Percentiles rank a stretch among this genome's conserved stretches.
Conservation (phyloP, 108 stramenopile genomes). For the Thalassiosira profunda region DNA sequence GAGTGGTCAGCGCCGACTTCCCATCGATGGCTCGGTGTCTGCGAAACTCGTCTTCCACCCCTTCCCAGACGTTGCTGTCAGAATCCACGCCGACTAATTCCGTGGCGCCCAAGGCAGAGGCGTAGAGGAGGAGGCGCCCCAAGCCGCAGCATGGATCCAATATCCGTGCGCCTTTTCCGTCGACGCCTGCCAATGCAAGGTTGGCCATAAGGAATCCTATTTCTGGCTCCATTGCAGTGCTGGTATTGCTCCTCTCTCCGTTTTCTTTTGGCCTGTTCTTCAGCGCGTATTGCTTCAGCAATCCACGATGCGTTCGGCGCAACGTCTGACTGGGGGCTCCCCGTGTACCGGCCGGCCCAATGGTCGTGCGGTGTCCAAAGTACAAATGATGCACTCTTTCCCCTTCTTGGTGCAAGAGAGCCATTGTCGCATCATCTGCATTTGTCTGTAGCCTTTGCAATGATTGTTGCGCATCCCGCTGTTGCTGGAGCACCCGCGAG, state of each 20-base stretch:
- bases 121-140: slow-evolving; percentile 34
- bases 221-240: slow-evolving; percentile 50
- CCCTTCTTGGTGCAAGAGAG: not conserved
- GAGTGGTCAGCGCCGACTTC: not conserved
- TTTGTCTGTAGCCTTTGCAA: no score
- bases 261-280: slow-evolving; percentile 12
- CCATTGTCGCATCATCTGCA: no score
- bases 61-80: slow-evolving; percentile 18
- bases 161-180: not conserved
- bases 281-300: slow-evolving; percentile 36
- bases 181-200: slow-evolving; percentile 26
- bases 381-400: slow-evolving; percentile 5
- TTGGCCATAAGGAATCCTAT: slow-evolving; percentile 55
- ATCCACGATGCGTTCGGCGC: slow-evolving; percentile 30
- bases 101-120: slow-evolving; percentile 32
- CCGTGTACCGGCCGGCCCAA: slow-evolving; percentile 33
- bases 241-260: slow-evolving; percentile 4
- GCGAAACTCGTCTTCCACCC: slow-evolving; percentile 8
- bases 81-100: slow-evolving; percentile 31
- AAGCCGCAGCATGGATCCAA: slow-evolving; percentile 45
- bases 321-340: slow-evolving; percentile 36
- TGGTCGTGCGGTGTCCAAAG: slow-evolving; percentile 15
- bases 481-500: slow-evolving; percentile 1
- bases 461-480: no score
- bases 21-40: no score